Percentiles rank a stretch among this genome's conserved stretches.
These are phyloP conservation scores for Thermomucor indicae-seudaticae DNA, from an alignment of 371 early-diverging fungal genomes.

Conservation along the genomic window DNA sequence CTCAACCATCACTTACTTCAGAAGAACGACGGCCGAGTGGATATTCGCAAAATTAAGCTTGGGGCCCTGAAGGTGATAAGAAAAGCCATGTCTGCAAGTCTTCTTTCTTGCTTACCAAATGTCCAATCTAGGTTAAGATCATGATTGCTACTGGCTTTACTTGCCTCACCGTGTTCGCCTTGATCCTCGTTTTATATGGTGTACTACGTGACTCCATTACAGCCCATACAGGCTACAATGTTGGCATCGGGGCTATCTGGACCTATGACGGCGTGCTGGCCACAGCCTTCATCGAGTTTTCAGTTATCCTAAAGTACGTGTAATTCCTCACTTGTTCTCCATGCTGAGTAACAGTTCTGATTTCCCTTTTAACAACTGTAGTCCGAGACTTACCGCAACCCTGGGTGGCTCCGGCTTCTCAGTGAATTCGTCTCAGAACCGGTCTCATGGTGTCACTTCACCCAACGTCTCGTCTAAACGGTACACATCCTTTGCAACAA, in stretches of 20 bases:
- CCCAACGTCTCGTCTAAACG: too few relatives aligned
- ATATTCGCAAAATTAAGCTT: constrained; percentile 13
- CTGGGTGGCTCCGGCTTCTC: too few relatives aligned
- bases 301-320: constrained; percentile 26
- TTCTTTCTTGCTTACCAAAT: too few relatives aligned
- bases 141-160: constrained; percentile 4
- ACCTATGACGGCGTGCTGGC: constrained; percentile 19
- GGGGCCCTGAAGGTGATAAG: constrained; percentile 27
- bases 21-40: constrained; percentile 8
- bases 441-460: too few relatives aligned
- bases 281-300: constrained; percentile 18
- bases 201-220: constrained; percentile 8
- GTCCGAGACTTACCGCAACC: too few relatives aligned
- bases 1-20: constrained; percentile 8
- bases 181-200: constrained; percentile 16
- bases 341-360: too few relatives aligned
- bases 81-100: too few relatives aligned
- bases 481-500: too few relatives aligned
- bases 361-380: too few relatives aligned
- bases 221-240: constrained; percentile 2
- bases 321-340: too few relatives aligned
- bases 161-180: constrained; percentile 13
- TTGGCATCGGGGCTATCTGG: constrained; percentile 16
- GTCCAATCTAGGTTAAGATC: too few relatives aligned
- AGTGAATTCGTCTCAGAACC: too few relatives aligned